These are phyloP conservation scores for Artemisia tridentata DNA, from an alignment of 129 eudicot genomes.

Conservation along the genomic window DNA sequence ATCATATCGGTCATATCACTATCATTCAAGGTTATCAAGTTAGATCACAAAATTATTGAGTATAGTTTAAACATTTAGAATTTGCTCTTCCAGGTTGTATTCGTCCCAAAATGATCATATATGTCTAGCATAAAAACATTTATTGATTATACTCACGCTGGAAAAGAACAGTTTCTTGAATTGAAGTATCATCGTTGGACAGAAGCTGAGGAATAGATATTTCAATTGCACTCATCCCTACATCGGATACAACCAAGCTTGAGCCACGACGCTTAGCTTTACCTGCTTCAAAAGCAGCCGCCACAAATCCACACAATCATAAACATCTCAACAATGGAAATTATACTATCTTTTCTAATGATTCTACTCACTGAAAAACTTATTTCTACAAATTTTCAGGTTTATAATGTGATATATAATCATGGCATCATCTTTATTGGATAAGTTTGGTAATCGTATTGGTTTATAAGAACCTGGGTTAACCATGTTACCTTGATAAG, in stretches of 20 bases:
- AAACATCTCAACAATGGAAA: no score
- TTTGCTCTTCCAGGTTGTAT: no score
- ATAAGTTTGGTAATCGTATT: not conserved
- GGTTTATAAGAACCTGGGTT: not conserved
- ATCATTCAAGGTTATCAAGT: no score
- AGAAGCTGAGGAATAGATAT: slow-evolving; percentile 55
- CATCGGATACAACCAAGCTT: slow-evolving; percentile 33
- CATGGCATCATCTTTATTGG: slow-evolving; percentile 4
- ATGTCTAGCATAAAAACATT: not conserved
- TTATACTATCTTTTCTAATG: no score
- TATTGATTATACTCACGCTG: slow-evolving; percentile 43
- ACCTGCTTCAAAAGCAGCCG: slow-evolving; percentile 10
- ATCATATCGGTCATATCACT: no score
- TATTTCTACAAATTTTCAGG: not conserved
- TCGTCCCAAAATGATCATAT: no score
- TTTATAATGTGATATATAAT: not conserved
- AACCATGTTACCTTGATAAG: not conserved
- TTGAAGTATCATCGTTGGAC: slow-evolving; percentile 48
- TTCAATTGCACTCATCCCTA: slow-evolving; percentile 66
- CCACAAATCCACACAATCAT: slow-evolving; percentile 1
- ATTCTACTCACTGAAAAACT: not conserved
- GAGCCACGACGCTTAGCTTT: slow-evolving; percentile 11
- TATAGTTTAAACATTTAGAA: no score
- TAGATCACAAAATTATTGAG: no score
- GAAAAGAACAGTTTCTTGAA: slow-evolving; percentile 49